Evolutionary conservation across 495 filamentous ascomycete genomes (phyloP).

Genomic region (Penicillium dipodomyicola): DNA sequence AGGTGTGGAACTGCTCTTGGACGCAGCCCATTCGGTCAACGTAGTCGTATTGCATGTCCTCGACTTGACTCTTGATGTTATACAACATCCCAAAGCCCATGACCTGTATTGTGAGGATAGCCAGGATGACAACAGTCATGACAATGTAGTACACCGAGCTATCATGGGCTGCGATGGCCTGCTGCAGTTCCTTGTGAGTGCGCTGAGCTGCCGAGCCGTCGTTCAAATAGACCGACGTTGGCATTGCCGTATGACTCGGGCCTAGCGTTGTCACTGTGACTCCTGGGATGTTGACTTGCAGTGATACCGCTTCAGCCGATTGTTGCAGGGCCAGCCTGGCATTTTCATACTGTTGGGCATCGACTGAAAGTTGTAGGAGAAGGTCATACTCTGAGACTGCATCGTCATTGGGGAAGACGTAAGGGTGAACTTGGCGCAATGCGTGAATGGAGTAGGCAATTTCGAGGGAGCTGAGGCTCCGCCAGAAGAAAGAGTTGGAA

Average conservation of each 20-base stretch:
- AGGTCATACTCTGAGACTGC: background rate
- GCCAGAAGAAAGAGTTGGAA: background rate
- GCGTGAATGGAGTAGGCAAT: background rate
- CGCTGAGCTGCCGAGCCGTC: background rate
- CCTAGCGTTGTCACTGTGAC: background rate
- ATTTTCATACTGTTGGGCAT: background rate
- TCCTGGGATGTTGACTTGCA: background rate
- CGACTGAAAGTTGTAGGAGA: background rate
- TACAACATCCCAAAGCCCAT: too few relatives aligned
- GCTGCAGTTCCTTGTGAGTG: too few relatives aligned
- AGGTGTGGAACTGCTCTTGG: background rate
- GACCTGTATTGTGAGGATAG: background rate
- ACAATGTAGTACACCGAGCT: background rate
- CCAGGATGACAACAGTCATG: background rate
- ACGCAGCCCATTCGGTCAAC: background rate
- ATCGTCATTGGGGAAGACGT: background rate
- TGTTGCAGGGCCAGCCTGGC: background rate
- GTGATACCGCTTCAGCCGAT: background rate
- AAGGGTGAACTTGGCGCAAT: background rate
- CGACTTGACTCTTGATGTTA: background rate
- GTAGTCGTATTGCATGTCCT: background rate
- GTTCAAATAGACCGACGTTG: background rate
- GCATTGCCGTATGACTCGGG: background rate
- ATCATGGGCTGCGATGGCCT: too few relatives aligned
- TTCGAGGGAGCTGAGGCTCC: conserved; percentile 4